Evolutionary conservation across 176 grass and related monocot genomes (phyloP).

Genomic region (Eragrostis nindensis): DNA sequence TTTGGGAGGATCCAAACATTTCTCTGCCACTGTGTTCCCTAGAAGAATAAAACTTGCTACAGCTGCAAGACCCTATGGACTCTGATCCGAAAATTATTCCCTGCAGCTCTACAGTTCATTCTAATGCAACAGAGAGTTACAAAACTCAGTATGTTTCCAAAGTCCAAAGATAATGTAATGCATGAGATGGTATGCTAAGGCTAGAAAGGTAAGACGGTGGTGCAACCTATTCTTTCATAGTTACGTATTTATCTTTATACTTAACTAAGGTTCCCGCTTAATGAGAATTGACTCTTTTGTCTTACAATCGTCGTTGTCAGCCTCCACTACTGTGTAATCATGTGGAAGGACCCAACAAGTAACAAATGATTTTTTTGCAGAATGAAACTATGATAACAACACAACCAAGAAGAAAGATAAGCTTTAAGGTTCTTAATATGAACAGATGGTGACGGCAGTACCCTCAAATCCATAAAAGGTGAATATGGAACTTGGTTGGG

Average conservation of each 20-base stretch:
- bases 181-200: neutral
- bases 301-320: conserved; percentile 15
- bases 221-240: neutral
- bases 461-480: neutral
- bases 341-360: neutral
- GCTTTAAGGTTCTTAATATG: neutral
- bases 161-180: neutral
- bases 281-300: neutral
- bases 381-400: neutral
- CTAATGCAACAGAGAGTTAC: neutral
- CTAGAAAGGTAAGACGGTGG: neutral
- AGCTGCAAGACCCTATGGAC: neutral
- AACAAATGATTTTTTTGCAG: conserved; percentile 8
- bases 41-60: neutral
- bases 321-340: conserved; percentile 22
- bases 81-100: neutral
- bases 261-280: conserved; percentile 2
- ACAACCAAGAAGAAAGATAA: conserved; percentile 23
- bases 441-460: neutral
- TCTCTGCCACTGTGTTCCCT: neutral
- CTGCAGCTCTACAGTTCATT: neutral
- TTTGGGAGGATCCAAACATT: neutral
- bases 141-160: neutral
- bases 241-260: neutral
- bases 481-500: conserved; percentile 16